A percentile compares a stretch with the other conserved stretches of the same genome.
phyloP scores from a whole-genome alignment of 805 yeast species.

The Schwanniomyces sp. region DNA sequence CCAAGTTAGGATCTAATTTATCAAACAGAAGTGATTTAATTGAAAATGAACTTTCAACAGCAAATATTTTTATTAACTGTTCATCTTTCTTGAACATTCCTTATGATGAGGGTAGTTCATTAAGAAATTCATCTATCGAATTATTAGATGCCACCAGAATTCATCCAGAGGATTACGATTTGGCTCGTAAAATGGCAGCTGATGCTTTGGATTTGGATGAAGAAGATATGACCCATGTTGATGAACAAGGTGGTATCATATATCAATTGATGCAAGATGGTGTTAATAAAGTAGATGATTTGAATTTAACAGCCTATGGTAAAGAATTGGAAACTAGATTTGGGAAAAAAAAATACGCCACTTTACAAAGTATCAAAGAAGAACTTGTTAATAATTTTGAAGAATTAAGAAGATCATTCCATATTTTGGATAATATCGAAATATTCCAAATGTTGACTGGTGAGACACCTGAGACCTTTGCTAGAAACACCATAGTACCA shows the following conservation, averaged over 20 bases:
- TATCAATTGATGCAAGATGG: constrained; percentile 71
- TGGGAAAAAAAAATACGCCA: constrained; percentile 72
- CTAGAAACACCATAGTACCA: constrained; percentile 70
- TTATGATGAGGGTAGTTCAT: constrained; percentile 55
- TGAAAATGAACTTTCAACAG: constrained; percentile 74
- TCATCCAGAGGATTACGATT: constrained; percentile 96
- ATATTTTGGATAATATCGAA: constrained; percentile 61
- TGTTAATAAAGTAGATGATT: constrained; percentile 74
- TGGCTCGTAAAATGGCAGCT: constrained; percentile 96
- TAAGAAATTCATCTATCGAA: constrained; percentile 66
- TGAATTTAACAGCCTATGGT: constrained; percentile 89
- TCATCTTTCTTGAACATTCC: constrained; percentile 87
- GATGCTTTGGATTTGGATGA: constrained; percentile 96
- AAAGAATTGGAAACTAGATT: constrained; percentile 76
- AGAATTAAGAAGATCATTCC: constrained; percentile 78
- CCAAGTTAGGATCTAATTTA: constrained; percentile 58
- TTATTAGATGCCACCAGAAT: constrained; percentile 91
- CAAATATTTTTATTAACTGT: constrained; percentile 84
- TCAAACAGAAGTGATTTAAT: constrained; percentile 77
- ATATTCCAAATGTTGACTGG: constrained; percentile 89
- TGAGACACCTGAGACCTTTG: constrained; percentile 70
- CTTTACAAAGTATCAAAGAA: constrained; percentile 78
- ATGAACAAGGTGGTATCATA: constrained; percentile 80
- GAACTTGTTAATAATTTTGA: constrained; percentile 87
- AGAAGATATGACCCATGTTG: constrained; percentile 80